Conservation (phyloP, 495 filamentous ascomycete genomes). For the Penicillium argentinense region DNA sequence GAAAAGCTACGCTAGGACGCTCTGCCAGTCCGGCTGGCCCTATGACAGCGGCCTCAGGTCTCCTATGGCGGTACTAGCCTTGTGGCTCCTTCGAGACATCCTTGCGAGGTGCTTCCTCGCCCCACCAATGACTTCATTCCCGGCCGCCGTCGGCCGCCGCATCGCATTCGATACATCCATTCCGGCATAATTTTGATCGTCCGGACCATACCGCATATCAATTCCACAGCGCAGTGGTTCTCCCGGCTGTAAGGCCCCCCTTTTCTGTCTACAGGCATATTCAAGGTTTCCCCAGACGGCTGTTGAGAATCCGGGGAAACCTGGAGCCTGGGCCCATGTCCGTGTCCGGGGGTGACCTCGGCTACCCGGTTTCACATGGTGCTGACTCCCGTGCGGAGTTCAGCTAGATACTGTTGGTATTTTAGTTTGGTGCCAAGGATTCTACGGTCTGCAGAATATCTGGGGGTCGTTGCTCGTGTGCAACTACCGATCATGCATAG, state of each 20-base stretch:
- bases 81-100: conserved; percentile 23
- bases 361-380: conserved; percentile 10
- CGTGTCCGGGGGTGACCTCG: conserved; percentile 5
- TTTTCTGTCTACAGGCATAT: too few relatives aligned
- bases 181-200: not conserved
- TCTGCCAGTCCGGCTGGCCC: not conserved
- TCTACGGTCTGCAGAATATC: too few relatives aligned
- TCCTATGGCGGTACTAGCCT: conserved; percentile 3
- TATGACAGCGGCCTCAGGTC: conserved; percentile 2
- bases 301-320: conserved; percentile 7
- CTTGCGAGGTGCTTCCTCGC: conserved; percentile 38
- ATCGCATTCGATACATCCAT: not conserved
- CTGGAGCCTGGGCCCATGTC: not conserved
- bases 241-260: too few relatives aligned
- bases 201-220: too few relatives aligned
- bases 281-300: too few relatives aligned
- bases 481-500: too few relatives aligned
- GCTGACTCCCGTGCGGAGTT: conserved; percentile 1
- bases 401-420: not conserved
- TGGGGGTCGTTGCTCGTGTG: too few relatives aligned
- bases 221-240: too few relatives aligned
- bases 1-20: conserved; percentile 1
- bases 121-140: conserved; percentile 27
- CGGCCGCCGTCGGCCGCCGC: too few relatives aligned
- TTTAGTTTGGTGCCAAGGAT: not conserved